These are phyloP conservation scores for Pulveroboletus sp. DNA, from an alignment of 768 basidiomycete species.

Conservation along the genomic window DNA sequence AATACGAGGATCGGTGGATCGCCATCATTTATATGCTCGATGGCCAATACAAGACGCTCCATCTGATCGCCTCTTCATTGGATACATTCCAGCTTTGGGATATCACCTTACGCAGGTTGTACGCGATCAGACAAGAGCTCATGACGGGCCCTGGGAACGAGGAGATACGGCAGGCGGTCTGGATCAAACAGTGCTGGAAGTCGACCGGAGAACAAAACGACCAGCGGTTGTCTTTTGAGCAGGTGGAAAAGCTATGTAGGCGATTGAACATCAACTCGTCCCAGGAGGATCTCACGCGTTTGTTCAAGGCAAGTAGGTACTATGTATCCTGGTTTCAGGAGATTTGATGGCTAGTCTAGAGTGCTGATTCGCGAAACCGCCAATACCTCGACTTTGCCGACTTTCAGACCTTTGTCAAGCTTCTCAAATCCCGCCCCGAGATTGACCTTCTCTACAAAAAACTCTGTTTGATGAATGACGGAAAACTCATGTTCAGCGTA, in stretches of 20 bases:
- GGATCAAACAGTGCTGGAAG: slow-evolving; percentile 85
- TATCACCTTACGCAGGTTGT: slow-evolving; percentile 58
- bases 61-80: slow-evolving; percentile 70
- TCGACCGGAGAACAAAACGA: slow-evolving; percentile 61
- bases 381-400: slow-evolving; percentile 72
- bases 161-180: slow-evolving; percentile 63
- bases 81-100: slow-evolving; percentile 67
- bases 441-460: slow-evolving; percentile 61
- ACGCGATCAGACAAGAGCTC: slow-evolving; percentile 64
- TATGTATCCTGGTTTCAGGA: background rate
- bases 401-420: slow-evolving; percentile 80
- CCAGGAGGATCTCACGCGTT: slow-evolving; percentile 46
- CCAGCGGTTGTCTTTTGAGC: slow-evolving; percentile 63
- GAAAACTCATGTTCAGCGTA: slow-evolving; percentile 33
- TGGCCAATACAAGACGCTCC: slow-evolving; percentile 80
- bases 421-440: slow-evolving; percentile 83
- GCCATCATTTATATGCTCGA: slow-evolving; percentile 81
- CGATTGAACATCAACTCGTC: slow-evolving; percentile 65
- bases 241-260: slow-evolving; percentile 69
- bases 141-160: slow-evolving; percentile 65
- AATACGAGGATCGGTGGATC: slow-evolving; percentile 73
- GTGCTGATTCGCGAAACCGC: slow-evolving; percentile 54
- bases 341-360: slow-evolving; percentile 36
- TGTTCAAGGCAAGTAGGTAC: slow-evolving; percentile 51
- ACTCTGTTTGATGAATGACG: slow-evolving; percentile 31